Evolutionary conservation across 139 green algal genomes (phyloP), one percentile per base, ranked within the genome.

Genomic region (Yamagishiella unicocca): DNA sequence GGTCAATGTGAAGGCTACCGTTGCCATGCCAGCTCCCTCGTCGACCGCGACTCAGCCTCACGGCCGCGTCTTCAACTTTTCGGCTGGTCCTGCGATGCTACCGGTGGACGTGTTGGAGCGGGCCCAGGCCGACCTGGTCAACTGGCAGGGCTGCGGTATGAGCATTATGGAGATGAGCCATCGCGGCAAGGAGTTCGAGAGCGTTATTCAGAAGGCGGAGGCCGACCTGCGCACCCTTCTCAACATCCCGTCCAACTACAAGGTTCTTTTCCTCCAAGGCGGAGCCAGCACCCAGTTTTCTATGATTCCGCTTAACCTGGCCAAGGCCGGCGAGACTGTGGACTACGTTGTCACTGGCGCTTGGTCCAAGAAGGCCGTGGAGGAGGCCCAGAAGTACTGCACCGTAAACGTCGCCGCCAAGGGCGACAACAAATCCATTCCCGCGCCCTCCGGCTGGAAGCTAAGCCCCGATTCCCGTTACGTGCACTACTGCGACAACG

Each of bases 81-180:
- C 82, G 14, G 92, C 92, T 10, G 98, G 98, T 10, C 98, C 98
- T 8, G 98, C 98, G 7, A 94, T 93, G 25, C 93, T 99, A 55
- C 97, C 97, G 14, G 35, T 98, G 25, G 93, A 96, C 40, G 98
- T 99, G 38, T 94, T 99, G 79, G 92, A 99, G 92, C 64, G 96
- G 78, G 94, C 96, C 2, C 96, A 99, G 92, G 85, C 78, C 21
- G 98, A 99, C n/a, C 85, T 99, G 37, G 73, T 99, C n/a, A 98
- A 98, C 94, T 99, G 94, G 93, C 91, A 94, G 40, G 93, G 93
- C 62, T 93, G 79, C 78, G 98, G 98, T 78, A 98, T 98, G 94
- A 97, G 92, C 88, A 96, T 99, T 21, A 98, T 99, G 96, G 98
- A 99, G 95, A 99, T 99, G 98, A 97, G 90, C 72, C 98, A 99